These are phyloP conservation scores for Tranzscheliella williamsii DNA, from an alignment of 1,284 basidiomycete genomes.

Conservation along the genomic window DNA sequence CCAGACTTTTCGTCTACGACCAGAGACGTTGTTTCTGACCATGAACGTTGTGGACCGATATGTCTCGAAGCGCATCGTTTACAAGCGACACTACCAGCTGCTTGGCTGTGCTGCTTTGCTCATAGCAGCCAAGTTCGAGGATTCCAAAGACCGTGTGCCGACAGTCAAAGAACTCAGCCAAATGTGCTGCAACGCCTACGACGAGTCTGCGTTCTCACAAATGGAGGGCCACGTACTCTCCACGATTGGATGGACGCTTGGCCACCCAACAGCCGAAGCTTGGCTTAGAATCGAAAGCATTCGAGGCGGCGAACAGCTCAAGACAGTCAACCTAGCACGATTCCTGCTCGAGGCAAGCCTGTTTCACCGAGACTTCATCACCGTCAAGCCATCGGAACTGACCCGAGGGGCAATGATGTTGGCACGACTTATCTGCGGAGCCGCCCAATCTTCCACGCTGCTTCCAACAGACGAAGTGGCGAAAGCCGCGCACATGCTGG, in stretches of 20 bases:
- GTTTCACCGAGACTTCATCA: slow-evolving; percentile 93
- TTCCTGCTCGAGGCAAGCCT: slow-evolving; percentile 98
- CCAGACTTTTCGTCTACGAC: slow-evolving; percentile 82
- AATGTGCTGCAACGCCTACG: slow-evolving; percentile 92
- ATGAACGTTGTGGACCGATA: slow-evolving; percentile 99
- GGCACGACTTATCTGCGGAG: slow-evolving; percentile 74
- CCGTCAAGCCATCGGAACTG: slow-evolving; percentile 80
- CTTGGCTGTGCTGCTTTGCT: slow-evolving; percentile 97
- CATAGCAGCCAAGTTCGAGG: slow-evolving; percentile 99
- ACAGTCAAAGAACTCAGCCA: slow-evolving; percentile 89
- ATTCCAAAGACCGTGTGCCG: slow-evolving; percentile 96
- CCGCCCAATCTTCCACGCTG: slow-evolving; percentile 22
- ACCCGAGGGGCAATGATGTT: slow-evolving; percentile 85
- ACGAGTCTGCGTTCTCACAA: slow-evolving; percentile 83
- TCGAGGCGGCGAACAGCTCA: slow-evolving; percentile 70
- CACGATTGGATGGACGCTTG: slow-evolving; percentile 93
- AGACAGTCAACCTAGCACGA: slow-evolving; percentile 89
- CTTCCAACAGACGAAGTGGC: slow-evolving; percentile 25
- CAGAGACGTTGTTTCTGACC: slow-evolving; percentile 96
- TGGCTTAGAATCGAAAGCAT: slow-evolving; percentile 76
- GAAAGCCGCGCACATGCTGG: slow-evolving; percentile 73
- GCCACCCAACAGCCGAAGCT: slow-evolving; percentile 96
- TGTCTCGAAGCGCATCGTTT: slow-evolving; percentile 95
- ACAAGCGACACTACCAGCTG: slow-evolving; percentile 98
- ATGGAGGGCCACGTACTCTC: slow-evolving; percentile 86